Base-by-base conservation (phyloP, 305 asterid species). In the Striga hermonthica region DNA sequence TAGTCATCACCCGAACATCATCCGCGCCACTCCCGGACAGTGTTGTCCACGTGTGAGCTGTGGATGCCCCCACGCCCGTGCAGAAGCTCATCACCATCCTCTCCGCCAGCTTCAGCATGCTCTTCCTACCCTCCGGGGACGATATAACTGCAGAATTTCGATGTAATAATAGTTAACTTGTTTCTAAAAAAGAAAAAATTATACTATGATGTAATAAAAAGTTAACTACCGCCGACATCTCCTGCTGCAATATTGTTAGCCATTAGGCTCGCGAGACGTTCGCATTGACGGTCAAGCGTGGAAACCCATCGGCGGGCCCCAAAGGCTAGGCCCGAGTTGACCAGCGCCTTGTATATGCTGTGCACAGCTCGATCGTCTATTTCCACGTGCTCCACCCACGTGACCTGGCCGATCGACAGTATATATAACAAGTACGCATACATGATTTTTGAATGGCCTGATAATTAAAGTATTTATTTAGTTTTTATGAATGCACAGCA, bases 1-100 rank as follows among this genome's bases (percentile, higher is more conserved):
- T 45, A 0, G 95, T 88, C 95, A 88, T 88, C 9, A 85, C 95
- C 64, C 95, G 61, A 12, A 85, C 89, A 40, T 88, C 96, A 67
- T 88, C 95, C 9, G 84, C 86, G 0, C 96, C 96, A 55, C 87
- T 86, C 6, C 87, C 96, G 0, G 96, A 89, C 55, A 89, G 57
- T 1, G 89, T 83, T 13, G 96, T 86, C 96, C 96, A 89, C 7
- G 95, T 80, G 62, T 89, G 95, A 4, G 92, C 88, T 48, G 96
- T 89, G 7, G 96, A 86, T 56, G 96, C 96, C n/a, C 96, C 95
- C 9, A 86, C 95, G 0, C 96, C 96, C 0, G 82, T 82, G 62
- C 96, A 89, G 72, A 89, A 89, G 72, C 96, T 86, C 86, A 83
- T 81, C 56, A 83, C 90, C 96, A 89, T 84, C 57, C 96, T 89